Base-by-base conservation (phyloP, 495 filamentous ascomycete species). In the Penicillium argentinense region DNA sequence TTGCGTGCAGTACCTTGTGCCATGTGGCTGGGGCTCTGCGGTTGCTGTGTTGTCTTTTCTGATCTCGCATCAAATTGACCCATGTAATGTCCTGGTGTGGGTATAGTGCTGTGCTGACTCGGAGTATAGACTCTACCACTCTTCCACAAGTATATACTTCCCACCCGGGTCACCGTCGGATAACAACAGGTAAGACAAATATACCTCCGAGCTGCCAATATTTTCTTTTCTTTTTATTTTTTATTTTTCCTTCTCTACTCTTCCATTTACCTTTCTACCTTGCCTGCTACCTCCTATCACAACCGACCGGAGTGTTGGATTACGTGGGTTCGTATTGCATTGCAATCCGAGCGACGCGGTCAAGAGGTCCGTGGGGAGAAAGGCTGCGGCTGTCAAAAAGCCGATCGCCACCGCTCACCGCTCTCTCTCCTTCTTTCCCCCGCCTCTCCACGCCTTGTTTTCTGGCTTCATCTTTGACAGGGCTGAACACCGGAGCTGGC, bases 371-470 rank as follows among this genome's bases (percentile, higher is more conserved):
- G n/a, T n/a, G n/a, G n/a, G n/a, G n/a, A n/a, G n/a, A n/a, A n/a
- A n/a, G n/a, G n/a, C n/a, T n/a, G n/a, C n/a, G n/a, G n/a, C n/a
- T n/a, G n/a, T n/a, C n/a, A n/a, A n/a, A n/a, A n/a, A n/a, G 33
- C 33, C 16, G 34, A 51, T 47, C 52, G 56, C 53, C 56, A 52
- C 53, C 39, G 12, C 47, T 60, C 56, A 52, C 53, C 53, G 45
- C 47, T 44, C 53, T 44, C 47, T 53, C 56, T 67, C 62, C 58
- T 60, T 24, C 38, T 47, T 24, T 50, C 50, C 51, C 56, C 50
- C 60, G 54, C 42, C 62, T 57, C 51, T 54, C 44, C 56, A 21
- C 28, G 29, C 21, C 40, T 11, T 37, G 51, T 49, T 52, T 48
- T 48, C 39, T 46, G 45, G 33, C 32, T 46, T 28, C 42, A 44